These are phyloP conservation scores for Cryptococcus depauperatus DNA, from an alignment of 1,284 basidiomycete genomes.

Conservation along the genomic window DNA sequence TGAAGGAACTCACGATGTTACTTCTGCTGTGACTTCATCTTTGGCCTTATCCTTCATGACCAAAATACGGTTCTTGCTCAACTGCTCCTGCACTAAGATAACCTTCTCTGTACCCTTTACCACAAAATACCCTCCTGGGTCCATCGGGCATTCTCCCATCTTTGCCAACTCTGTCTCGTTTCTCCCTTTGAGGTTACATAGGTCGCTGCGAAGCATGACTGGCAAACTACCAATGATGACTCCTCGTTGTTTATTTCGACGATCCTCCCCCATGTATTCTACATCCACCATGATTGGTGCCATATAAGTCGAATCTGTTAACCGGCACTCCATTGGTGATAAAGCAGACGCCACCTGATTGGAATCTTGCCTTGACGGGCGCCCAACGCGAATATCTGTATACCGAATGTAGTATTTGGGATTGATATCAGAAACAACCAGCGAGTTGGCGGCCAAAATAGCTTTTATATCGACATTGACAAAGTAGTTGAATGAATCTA, in stretches of 20 bases:
- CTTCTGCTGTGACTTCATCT: constrained; percentile 87
- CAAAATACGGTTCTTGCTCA: constrained; percentile 98
- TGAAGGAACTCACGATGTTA: constrained; percentile 69
- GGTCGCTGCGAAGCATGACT: constrained; percentile 94
- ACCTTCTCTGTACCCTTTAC: constrained; percentile 99
- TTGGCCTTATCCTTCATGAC: constrained; percentile 91
- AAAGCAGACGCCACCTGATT: constrained; percentile 56
- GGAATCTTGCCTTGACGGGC: constrained; percentile 79
- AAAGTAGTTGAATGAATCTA: constrained; percentile 99
- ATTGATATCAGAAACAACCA: constrained; percentile 92
- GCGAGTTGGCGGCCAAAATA: constrained; percentile 87
- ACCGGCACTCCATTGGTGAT: constrained; percentile 94
- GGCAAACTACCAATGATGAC: constrained; percentile 88
- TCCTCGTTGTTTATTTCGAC: constrained; percentile 72
- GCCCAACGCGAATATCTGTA: constrained; percentile 86
- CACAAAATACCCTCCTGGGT: constrained; percentile 98
- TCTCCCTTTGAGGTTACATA: constrained; percentile 77
- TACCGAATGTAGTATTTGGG: constrained; percentile 97
- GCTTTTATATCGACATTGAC: constrained; percentile 96
- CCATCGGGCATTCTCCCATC: constrained; percentile 94
- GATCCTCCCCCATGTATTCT: constrained; percentile 88
- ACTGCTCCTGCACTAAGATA: constrained; percentile 96
- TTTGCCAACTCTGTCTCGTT: constrained; percentile 73
- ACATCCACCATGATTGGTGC: constrained; percentile 93
- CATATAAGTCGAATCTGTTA: constrained; percentile 92